Conservation (phyloP, 306 rosid species). For the Glycine latifolia region DNA sequence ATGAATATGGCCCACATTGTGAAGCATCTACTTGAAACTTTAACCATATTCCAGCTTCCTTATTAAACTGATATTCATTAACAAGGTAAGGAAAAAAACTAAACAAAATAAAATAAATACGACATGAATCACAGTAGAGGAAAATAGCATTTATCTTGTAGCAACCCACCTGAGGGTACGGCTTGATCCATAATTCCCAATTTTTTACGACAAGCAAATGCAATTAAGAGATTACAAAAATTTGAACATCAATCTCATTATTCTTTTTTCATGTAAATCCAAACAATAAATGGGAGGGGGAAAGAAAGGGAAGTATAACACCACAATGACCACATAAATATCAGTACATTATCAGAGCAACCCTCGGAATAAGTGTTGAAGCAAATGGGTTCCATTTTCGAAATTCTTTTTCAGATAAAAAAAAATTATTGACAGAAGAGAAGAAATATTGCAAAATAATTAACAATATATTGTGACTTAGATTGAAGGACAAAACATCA, state of each 20-base stretch:
- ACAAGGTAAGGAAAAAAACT: conserved; percentile 4
- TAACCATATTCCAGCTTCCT: conserved; percentile 50
- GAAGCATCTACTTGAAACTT: conserved; percentile 54
- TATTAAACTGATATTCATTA: conserved; percentile 41
- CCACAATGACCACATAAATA: neutral
- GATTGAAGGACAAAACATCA: neutral
- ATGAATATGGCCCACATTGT: conserved; percentile 49
- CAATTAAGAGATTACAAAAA: neutral
- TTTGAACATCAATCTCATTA: neutral
- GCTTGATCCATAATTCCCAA: neutral
- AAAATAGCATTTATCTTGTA: conserved; percentile 17
- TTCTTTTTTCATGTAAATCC: neutral
- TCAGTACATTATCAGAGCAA: neutral
- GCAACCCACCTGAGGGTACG: neutral
- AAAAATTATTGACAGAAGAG: neutral
- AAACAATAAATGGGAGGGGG: neutral
- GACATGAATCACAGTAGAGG: conserved; percentile 17
- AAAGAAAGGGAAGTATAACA: neutral
- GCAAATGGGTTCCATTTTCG: neutral
- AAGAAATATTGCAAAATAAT: neutral
- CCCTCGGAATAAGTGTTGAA: neutral
- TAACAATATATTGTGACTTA: neutral
- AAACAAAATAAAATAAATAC: neutral
- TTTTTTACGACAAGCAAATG: neutral
- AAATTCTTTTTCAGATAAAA: conserved; percentile 3